A percentile compares a stretch with the other conserved stretches of the same genome.
These are phyloP conservation scores for Fusarium tjaetaba DNA, from an alignment of 2,329 filamentous ascomycete genomes.

Conservation along the genomic window DNA sequence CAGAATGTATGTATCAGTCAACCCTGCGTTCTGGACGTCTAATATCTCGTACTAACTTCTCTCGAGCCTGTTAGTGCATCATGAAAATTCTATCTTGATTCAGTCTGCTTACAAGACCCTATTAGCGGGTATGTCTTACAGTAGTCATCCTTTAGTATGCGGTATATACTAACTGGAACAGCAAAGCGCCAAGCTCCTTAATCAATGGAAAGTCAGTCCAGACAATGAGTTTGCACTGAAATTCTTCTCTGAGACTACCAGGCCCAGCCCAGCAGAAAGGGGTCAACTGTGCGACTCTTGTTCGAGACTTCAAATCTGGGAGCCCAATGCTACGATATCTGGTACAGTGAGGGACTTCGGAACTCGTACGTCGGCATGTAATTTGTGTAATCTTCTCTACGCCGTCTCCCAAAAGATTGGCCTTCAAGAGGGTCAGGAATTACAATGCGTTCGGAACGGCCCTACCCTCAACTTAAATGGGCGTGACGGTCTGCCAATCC, in stretches of 20 bases:
- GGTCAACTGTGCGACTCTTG: background rate
- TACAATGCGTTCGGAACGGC: background rate
- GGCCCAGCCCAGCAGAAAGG: fast-evolving
- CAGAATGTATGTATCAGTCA: background rate
- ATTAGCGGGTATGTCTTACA: background rate
- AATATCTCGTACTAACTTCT: background rate
- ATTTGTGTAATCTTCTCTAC: background rate
- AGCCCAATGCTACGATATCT: background rate
- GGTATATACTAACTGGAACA: background rate
- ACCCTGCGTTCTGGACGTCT: fast-evolving
- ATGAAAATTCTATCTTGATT: background rate
- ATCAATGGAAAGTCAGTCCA: background rate
- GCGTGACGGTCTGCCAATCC: background rate
- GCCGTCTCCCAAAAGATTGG: background rate
- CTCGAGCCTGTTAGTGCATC: background rate
- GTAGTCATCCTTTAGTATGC: background rate
- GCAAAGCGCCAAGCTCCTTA: background rate
- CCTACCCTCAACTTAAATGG: background rate
- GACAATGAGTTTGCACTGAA: background rate
- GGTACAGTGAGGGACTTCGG: background rate
- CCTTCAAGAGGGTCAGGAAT: background rate
- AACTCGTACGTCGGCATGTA: background rate
- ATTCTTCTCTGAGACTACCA: background rate
- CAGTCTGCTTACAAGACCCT: background rate
- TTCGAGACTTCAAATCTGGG: background rate